phyloP scores from a whole-genome alignment of 495 filamentous ascomycete genomes.

The Parathielavia hyrcaniae region DNA sequence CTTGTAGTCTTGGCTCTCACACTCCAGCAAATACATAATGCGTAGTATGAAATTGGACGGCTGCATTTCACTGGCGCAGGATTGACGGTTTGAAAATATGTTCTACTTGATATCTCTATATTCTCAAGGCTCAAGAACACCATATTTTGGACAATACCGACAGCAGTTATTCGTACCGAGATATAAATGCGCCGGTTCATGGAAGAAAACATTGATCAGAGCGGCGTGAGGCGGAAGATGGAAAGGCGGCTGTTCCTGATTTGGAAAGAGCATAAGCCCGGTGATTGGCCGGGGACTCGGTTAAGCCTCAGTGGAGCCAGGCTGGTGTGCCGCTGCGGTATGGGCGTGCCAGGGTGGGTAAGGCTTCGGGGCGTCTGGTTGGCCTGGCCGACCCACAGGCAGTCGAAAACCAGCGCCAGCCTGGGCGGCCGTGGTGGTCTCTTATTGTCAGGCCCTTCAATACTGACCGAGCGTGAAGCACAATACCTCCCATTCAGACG shows the following conservation, averaged over 20 bases:
- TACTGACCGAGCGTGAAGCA: background rate
- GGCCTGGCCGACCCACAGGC: background rate
- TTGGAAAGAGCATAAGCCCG: slow-evolving; percentile 24
- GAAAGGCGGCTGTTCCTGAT: slow-evolving; percentile 23
- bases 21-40: no score
- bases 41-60: no score
- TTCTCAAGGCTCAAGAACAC: no score
- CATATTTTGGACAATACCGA: no score
- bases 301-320: slow-evolving; percentile 28
- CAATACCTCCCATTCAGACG: background rate
- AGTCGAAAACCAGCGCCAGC: slow-evolving; percentile 15
- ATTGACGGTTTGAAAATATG: no score
- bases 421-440: background rate
- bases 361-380: slow-evolving; percentile 2
- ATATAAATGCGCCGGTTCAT: no score
- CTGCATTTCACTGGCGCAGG: no score
- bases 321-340: slow-evolving; percentile 9
- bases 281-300: slow-evolving; percentile 29
- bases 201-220: no score
- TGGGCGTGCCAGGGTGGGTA: slow-evolving; percentile 6
- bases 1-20: no score
- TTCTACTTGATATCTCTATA: no score
- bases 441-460: slow-evolving; percentile 17
- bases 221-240: background rate
- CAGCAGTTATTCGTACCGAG: no score